Conservation (phyloP, 1,139 yeast species). For the Martiniozyma asiatica region DNA sequence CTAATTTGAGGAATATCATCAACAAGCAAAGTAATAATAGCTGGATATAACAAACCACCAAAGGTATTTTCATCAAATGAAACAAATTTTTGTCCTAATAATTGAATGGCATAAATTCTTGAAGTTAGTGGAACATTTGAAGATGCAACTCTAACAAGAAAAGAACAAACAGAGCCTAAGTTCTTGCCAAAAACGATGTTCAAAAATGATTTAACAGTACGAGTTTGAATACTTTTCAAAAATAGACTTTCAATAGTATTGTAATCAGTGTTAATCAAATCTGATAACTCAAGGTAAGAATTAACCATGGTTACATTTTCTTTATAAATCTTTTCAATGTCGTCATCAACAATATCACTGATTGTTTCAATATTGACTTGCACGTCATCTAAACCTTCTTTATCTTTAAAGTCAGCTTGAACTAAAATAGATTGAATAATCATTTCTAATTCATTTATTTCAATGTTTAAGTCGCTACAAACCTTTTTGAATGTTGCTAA, state of each 20-base stretch:
- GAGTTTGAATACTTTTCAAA: slow-evolving; percentile 25
- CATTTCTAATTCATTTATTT: slow-evolving; percentile 53
- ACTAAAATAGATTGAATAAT: slow-evolving; percentile 45
- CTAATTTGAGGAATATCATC: slow-evolving; percentile 31
- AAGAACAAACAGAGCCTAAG: slow-evolving; percentile 29
- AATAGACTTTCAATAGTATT: slow-evolving; percentile 30
- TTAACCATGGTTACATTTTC: slow-evolving; percentile 16
- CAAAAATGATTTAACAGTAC: slow-evolving; percentile 24
- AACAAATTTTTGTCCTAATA: slow-evolving; percentile 27
- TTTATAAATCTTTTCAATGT: slow-evolving; percentile 22
- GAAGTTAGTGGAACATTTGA: slow-evolving; percentile 46
- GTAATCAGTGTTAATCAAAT: slow-evolving; percentile 27
- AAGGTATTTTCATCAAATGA: slow-evolving; percentile 15
- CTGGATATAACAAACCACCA: slow-evolving; percentile 32
- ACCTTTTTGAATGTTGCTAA: slow-evolving; percentile 30
- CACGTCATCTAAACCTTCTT: no score
- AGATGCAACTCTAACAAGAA: slow-evolving; percentile 43
- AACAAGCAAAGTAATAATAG: slow-evolving; percentile 27
- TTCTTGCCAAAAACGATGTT: slow-evolving; percentile 20
- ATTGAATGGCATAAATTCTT: slow-evolving; percentile 35
- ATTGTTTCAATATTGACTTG: slow-evolving; percentile 14
- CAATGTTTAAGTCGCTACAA: slow-evolving; percentile 29
- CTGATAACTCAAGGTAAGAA: slow-evolving; percentile 29
- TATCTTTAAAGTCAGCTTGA: slow-evolving; percentile 10
- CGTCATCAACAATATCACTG: slow-evolving; percentile 17